Conservation (phyloP, 2,329 filamentous ascomycete species). For the Clarireedia monteithiana region DNA sequence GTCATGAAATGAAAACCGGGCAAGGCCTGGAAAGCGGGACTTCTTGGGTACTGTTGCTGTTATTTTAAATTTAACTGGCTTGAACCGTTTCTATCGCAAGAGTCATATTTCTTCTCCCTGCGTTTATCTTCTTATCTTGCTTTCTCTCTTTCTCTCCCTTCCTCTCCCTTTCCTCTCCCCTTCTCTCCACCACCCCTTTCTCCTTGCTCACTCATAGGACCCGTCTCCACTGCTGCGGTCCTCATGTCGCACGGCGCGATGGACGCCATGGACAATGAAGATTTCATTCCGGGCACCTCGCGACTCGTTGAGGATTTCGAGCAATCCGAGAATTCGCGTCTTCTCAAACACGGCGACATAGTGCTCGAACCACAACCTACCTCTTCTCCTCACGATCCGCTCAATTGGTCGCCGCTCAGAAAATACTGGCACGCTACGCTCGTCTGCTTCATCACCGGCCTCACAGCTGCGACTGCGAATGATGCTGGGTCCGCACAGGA, state of each 20-base stretch:
- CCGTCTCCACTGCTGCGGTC: conserved; percentile 2
- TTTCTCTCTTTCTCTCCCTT: neutral
- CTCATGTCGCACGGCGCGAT: conserved; percentile 4
- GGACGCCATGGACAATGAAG: conserved; percentile 10
- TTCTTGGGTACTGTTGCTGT: neutral
- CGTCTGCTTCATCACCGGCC: conserved; percentile 44
- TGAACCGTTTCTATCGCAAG: neutral
- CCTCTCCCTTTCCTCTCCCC: neutral
- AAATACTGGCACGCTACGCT: conserved; percentile 44
- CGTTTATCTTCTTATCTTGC: neutral
- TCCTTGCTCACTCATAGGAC: neutral
- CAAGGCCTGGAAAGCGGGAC: neutral
- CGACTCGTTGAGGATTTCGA: conserved; percentile 18
- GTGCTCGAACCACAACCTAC: conserved; percentile 47
- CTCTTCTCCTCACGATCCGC: conserved; percentile 42
- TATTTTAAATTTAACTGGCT: neutral
- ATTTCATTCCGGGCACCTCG: conserved; percentile 21
- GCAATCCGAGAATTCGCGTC: conserved; percentile 12
- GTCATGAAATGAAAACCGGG: neutral
- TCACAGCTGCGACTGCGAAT: conserved; percentile 50
- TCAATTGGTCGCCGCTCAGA: conserved; percentile 41
- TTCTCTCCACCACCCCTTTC: neutral
- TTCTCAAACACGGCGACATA: conserved; percentile 34
- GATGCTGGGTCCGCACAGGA: conserved; percentile 44
- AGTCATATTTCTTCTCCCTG: neutral